A percentile compares a stretch with the other conserved stretches of the same genome.
Evolutionary conservation across 1,284 basidiomycete species (phyloP).

Genomic region (Tilletia setariae): DNA sequence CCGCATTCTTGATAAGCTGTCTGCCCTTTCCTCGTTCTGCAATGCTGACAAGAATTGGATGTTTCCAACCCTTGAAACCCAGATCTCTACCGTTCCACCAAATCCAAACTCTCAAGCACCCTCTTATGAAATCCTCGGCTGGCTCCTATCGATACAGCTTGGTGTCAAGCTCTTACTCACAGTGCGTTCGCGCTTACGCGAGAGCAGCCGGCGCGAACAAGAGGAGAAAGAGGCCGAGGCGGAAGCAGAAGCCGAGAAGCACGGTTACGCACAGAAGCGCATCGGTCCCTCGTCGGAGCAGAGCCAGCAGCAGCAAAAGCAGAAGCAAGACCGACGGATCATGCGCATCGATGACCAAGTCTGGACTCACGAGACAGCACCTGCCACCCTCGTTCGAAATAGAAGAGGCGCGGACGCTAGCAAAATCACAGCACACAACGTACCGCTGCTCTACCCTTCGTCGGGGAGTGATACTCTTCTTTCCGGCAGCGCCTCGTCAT

Average conservation of each 20-base stretch:
- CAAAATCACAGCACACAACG: not conserved
- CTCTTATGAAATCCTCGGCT: conserved; percentile 55
- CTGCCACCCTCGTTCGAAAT: conserved; percentile 1
- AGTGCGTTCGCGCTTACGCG: conserved; percentile 19
- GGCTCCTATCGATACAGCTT: conserved; percentile 53
- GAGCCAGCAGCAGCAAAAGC: conserved; percentile 31
- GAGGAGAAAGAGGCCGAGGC: conserved; percentile 11
- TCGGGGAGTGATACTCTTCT: conserved; percentile 3
- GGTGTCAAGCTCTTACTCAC: conserved; percentile 40
- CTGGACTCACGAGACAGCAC: conserved; percentile 20
- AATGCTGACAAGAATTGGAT: not conserved
- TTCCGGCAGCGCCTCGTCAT: conserved; percentile 1
- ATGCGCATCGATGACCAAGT: conserved; percentile 23
- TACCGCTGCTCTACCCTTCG: conserved; percentile 16
- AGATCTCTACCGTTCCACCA: conserved; percentile 31
- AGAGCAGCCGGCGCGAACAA: conserved; percentile 20
- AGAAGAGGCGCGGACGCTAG: not conserved
- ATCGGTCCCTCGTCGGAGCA: conserved; percentile 3
- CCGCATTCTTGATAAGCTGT: not conserved
- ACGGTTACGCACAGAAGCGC: conserved; percentile 37
- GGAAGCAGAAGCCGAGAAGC: conserved; percentile 15
- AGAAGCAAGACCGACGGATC: conserved; percentile 31
- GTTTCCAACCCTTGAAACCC: not conserved
- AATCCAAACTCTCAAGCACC: conserved; percentile 40
- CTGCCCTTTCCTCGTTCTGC: not conserved